Evolutionary conservation across 805 yeast species (phyloP).

Genomic region (Pichia ethanolica): DNA sequence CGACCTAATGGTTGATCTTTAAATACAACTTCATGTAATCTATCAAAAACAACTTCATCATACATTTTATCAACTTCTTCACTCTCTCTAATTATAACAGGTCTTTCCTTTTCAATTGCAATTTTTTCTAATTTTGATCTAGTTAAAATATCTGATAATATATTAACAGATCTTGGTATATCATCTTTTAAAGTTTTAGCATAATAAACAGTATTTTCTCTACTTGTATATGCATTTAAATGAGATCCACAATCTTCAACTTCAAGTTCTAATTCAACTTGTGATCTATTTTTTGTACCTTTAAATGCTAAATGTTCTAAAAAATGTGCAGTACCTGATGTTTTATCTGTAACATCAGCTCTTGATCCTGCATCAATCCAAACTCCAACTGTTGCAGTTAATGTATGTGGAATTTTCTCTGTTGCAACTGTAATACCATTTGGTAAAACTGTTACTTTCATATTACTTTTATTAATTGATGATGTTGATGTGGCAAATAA

Average conservation of each 20-base stretch:
- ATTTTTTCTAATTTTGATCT: slow-evolving; percentile 70
- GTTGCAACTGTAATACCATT: slow-evolving; percentile 95
- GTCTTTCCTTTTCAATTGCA: slow-evolving; percentile 93
- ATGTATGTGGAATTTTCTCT: slow-evolving; percentile 76
- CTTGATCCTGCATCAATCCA: slow-evolving; percentile 99
- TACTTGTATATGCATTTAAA: slow-evolving; percentile 94
- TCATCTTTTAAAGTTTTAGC: slow-evolving; percentile 80
- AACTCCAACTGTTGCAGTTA: slow-evolving; percentile 95
- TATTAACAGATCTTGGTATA: slow-evolving; percentile 79
- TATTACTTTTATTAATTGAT: slow-evolving; percentile 29
- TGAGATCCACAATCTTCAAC: slow-evolving; percentile 96
- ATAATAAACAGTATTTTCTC: slow-evolving; percentile 96
- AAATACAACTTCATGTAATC: slow-evolving; percentile 87
- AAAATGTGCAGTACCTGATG: slow-evolving; percentile 94
- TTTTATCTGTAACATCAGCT: slow-evolving; percentile 76
- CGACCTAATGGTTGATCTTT: slow-evolving; percentile 91
- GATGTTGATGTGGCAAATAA: too few species aligned
- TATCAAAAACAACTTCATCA: slow-evolving; percentile 97
- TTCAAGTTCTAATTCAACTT: slow-evolving; percentile 79
- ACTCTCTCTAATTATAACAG: slow-evolving; percentile 91
- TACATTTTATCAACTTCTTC: slow-evolving; percentile 98
- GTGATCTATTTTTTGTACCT: slow-evolving; percentile 80
- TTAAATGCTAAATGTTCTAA: slow-evolving; percentile 95
- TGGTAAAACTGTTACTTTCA: slow-evolving; percentile 65
- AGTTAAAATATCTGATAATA: slow-evolving; percentile 83